Evolutionary conservation across 352 stramenopile genomes (phyloP), one percentile per base, ranked within the genome.

Genomic region (Globisporangium paroecandrum): DNA sequence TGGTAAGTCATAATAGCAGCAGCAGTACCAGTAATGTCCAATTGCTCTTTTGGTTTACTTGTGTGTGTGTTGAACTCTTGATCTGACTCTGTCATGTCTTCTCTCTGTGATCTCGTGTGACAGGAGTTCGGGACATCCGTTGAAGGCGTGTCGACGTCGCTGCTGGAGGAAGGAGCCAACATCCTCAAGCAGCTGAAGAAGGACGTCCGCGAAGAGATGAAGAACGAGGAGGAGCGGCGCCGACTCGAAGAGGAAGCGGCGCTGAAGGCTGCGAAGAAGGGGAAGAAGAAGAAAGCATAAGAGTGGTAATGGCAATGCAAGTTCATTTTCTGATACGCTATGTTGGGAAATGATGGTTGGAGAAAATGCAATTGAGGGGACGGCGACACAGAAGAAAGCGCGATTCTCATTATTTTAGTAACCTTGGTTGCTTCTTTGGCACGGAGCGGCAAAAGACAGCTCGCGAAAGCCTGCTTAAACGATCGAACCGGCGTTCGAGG

Each of bases 401-500:
- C 68, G 66, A 74, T 73, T 70, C 68, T 73, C 57, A 73, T 73
- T 74, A 56, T 46, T 55, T 38, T 69, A 62, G 49, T 58, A 51
- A 25, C 55, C 27, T 38, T 61, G 55, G 55, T 8, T 38, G 29
- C 55, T 29, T 61, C 55, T 46, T 46, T 34, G 27, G 15, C 27
- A 38, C 53, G 53, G 12, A 27, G 25, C 7, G 12, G 13, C 32
- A 20, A 25, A 18, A 36, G 54, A 46, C 46, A 57, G 15, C 43
- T 20, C 51, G 32, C 46, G 25, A 65, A 65, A 47, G 22, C 57
- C 38, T 55, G 68, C 76, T 99, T 99, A 99, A 68, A 99, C 85
- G 92, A 99, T 99, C 69, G 97, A 99, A 79, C 97, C 97, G 78
- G 98, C 93, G 89, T 99, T 99, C 69, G 94, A 97, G 70, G 98